phyloP scores from a whole-genome alignment of 805 yeast species.

The Wickerhamiella slavikovae region DNA sequence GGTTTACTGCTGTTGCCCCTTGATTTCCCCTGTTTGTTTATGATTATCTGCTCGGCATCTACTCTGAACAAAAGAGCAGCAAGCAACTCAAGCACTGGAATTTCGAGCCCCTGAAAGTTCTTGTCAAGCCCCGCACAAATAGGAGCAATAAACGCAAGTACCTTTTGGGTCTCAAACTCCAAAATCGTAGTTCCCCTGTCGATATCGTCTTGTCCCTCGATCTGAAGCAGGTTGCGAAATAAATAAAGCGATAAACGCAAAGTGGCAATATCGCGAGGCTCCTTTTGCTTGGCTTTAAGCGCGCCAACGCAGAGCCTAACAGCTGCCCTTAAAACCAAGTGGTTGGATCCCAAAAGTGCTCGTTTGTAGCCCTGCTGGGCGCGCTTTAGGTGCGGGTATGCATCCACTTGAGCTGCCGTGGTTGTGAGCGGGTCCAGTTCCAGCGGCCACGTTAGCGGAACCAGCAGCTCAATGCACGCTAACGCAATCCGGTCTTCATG shows the following conservation, averaged over 20 bases:
- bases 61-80: constrained; percentile 42
- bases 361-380: constrained; percentile 57
- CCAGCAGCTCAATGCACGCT: constrained; percentile 59
- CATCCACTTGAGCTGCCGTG: constrained; percentile 32
- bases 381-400: constrained; percentile 39
- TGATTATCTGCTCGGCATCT: constrained; percentile 17
- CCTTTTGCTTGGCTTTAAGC: constrained; percentile 17
- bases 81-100: constrained; percentile 47
- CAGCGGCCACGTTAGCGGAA: constrained; percentile 72
- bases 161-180: constrained; percentile 49
- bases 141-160: constrained; percentile 51
- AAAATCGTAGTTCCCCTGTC: constrained; percentile 35
- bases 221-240: constrained; percentile 56
- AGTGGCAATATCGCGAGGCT: constrained; percentile 51
- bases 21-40: background rate
- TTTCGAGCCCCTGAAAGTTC: constrained; percentile 45
- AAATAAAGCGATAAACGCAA: constrained; percentile 52
- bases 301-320: constrained; percentile 54
- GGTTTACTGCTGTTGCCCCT: background rate
- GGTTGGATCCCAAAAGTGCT: constrained; percentile 33
- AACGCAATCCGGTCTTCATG: constrained; percentile 42
- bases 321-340: constrained; percentile 46
- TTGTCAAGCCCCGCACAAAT: constrained; percentile 41
- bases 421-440: constrained; percentile 34
- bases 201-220: constrained; percentile 41